Base-by-base conservation (phyloP, 2,329 filamentous ascomycete genomes). In the Curvularia eragrostidis region DNA sequence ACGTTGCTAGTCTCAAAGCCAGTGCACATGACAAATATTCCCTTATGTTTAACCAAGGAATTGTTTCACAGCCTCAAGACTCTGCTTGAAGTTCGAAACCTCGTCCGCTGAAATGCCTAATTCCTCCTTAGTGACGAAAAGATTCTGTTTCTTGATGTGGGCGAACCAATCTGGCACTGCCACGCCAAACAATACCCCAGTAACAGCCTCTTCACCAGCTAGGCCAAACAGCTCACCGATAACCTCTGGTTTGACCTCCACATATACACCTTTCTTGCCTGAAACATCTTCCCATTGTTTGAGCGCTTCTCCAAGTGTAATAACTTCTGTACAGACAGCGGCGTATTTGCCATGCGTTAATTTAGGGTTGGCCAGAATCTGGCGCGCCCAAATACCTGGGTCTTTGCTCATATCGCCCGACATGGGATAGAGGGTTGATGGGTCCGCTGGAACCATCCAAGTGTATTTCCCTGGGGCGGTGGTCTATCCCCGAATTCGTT, bases 331-430 rank as follows among this genome's bases (percentile, higher is more conserved):
- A 23, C 53, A 55, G 9, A 51, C 47, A 36, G 38, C 53, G 10
- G 39, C 32, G 24, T 51, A 55, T 15, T 55, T 51, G 8, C 53
- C 48, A 39, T 55, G 53, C 23, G 47, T 30, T 18, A 51, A 39
- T 10, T 46, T 51, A 10, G 53, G 47, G 38, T 51, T 44, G 24
- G 47, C 53, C 18, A 51, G 30, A 38, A 51, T 46, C n/a, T 55
- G 53, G n/a, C 53, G 30, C n/a, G 39, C 47, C 47, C 53, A 55
- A 18, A 55, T 21, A 51, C 53, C 53, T 38, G 53, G 47, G 19
- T 51, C 47, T 19, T 55, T 55, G 5, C 28, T 43, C 53, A 55
- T 55, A n/a, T 55, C 30, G 19, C 47, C 53, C 4, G 53, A 21
- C 53, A 55, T 51, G 23, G 53, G 47, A 28, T 51, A 51, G 36